phyloP scores from a whole-genome alignment of 257 asterid genomes.

The Asclepias syriaca region DNA sequence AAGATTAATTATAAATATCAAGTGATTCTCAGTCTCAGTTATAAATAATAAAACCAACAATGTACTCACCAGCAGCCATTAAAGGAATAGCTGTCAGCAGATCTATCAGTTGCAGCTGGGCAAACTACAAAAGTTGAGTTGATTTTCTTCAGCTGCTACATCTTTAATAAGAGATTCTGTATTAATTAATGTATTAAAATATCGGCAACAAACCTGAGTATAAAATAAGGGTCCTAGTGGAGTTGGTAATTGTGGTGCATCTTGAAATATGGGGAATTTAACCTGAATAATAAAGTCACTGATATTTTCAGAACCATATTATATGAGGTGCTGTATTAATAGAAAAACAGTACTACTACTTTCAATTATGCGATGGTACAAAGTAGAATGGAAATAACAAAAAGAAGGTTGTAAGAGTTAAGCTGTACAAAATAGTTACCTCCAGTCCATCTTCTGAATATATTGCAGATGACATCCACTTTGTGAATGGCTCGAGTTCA shows the following conservation, averaged over 20 bases:
- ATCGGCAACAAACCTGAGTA: slow-evolving; percentile 34
- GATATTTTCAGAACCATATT: neutral
- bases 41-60: slow-evolving; percentile 5
- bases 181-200: neutral
- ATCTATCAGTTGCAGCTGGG: slow-evolving; percentile 43
- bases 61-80: slow-evolving; percentile 51
- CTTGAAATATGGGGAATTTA: slow-evolving; percentile 50
- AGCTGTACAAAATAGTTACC: slow-evolving; percentile 25
- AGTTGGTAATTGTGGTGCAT: slow-evolving; percentile 45
- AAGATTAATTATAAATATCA: slow-evolving; percentile 1
- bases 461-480: slow-evolving; percentile 51
- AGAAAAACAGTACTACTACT: neutral
- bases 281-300: slow-evolving; percentile 29
- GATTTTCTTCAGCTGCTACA: neutral
- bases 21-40: neutral
- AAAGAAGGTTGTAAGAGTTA: neutral
- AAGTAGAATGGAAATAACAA: neutral
- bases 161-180: neutral
- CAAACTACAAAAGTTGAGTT: slow-evolving; percentile 30
- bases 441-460: slow-evolving; percentile 56
- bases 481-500: slow-evolving; percentile 47
- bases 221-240: slow-evolving; percentile 52
- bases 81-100: slow-evolving; percentile 51
- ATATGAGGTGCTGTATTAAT: neutral
- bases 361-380: neutral